Conservation (phyloP, 805 yeast genomes). For the Candida cerambycidarum region DNA sequence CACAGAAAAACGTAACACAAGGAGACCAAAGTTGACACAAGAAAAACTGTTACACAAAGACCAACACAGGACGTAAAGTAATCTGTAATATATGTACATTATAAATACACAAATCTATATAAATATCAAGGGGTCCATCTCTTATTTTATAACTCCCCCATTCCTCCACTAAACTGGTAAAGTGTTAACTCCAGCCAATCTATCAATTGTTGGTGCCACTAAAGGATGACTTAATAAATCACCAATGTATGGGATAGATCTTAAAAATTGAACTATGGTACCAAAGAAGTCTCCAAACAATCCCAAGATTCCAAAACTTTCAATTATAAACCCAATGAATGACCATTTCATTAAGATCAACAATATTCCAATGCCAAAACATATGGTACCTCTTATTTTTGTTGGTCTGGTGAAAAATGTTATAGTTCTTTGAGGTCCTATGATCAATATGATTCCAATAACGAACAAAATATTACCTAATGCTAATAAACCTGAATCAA, state of each 20-base stretch:
- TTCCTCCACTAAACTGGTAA: slow-evolving; percentile 33
- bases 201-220: slow-evolving; percentile 66
- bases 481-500: slow-evolving; percentile 86
- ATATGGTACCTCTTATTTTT: slow-evolving; percentile 82
- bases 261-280: slow-evolving; percentile 78
- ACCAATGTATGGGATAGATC: slow-evolving; percentile 87
- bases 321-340: slow-evolving; percentile 81
- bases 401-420: slow-evolving; percentile 83
- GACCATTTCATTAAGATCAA: slow-evolving; percentile 75
- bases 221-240: slow-evolving; percentile 77
- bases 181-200: slow-evolving; percentile 43
- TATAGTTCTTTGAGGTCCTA: slow-evolving; percentile 82
- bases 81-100: neutral
- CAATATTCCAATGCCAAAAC: slow-evolving; percentile 72
- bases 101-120: too few species aligned
- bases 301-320: slow-evolving; percentile 84
- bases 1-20: too few species aligned
- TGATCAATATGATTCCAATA: slow-evolving; percentile 80
- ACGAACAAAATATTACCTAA: slow-evolving; percentile 81
- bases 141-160: neutral
- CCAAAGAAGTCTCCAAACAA: slow-evolving; percentile 93
- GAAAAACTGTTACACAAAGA: too few species aligned
- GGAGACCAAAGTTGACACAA: too few species aligned
- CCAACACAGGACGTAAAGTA: too few species aligned
- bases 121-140: too few species aligned